Evolutionary conservation across 2,329 filamentous ascomycete genomes (phyloP).

Genomic region (Cercospora nicotianae): DNA sequence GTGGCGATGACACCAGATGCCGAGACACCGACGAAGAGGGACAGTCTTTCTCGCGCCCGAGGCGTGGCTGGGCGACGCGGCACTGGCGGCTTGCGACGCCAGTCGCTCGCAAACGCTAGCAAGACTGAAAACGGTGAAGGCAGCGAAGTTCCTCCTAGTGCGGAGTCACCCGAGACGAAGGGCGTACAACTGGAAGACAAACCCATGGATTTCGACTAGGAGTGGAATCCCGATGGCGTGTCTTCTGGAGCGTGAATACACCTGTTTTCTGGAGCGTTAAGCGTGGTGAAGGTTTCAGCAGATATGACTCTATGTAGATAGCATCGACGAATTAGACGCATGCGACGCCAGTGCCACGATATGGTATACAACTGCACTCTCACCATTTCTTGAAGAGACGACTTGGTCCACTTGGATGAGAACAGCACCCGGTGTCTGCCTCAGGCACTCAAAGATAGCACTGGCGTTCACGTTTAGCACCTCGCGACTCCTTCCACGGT

Average conservation of each 20-base stretch:
- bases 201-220: constrained; percentile 70
- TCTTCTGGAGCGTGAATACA: neutral
- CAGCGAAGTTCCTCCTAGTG: constrained; percentile 25
- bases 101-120: constrained; percentile 37
- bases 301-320: neutral
- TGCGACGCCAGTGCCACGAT: neutral
- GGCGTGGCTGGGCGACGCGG: constrained; percentile 39
- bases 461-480: neutral
- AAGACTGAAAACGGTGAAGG: constrained; percentile 25
- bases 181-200: constrained; percentile 71
- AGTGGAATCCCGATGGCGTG: constrained; percentile 28
- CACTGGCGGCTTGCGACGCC: constrained; percentile 43
- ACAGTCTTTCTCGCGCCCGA: constrained; percentile 22
- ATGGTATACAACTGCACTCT: neutral
- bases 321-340: neutral
- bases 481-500: neutral
- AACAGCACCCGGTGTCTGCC: neutral
- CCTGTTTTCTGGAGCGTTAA: neutral
- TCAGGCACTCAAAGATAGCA: neutral
- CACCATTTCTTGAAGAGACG: neutral
- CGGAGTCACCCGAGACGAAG: constrained; percentile 32
- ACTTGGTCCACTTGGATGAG: neutral
- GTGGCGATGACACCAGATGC: constrained; percentile 16
- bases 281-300: neutral
- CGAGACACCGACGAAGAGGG: constrained; percentile 28